Evolutionary conservation across 108 stramenopile genomes (phyloP).

Genomic region (Mayamaea pseudoterrestris): DNA sequence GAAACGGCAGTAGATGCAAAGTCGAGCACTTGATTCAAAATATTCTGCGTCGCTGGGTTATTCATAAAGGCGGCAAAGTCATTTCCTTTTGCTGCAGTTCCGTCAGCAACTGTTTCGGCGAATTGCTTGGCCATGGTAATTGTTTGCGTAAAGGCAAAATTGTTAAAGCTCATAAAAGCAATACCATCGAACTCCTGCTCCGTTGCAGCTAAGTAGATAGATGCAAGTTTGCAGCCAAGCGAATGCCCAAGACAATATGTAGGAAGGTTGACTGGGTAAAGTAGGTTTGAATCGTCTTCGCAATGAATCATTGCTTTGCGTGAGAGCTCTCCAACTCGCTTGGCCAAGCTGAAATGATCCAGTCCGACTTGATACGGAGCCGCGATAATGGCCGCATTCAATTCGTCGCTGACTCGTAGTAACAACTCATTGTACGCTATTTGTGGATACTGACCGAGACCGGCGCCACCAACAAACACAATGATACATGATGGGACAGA

Average conservation of each 20-base stretch:
- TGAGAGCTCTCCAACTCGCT: conserved; percentile 37
- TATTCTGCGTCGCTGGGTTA: too few relatives aligned
- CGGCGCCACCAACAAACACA: conserved; percentile 73
- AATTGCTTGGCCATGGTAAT: conserved; percentile 51
- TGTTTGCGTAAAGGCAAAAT: conserved; percentile 62
- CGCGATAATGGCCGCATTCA: conserved; percentile 60
- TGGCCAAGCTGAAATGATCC: conserved; percentile 67
- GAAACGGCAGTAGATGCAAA: conserved; percentile 58
- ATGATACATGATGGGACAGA: conserved; percentile 56
- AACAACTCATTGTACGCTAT: conserved; percentile 63
- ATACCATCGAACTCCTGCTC: conserved; percentile 43
- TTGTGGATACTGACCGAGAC: conserved; percentile 69
- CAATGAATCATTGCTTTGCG: conserved; percentile 44
- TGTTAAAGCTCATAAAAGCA: conserved; percentile 67
- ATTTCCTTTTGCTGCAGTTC: too few relatives aligned
- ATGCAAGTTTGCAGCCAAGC: conserved; percentile 56
- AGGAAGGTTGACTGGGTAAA: conserved; percentile 30
- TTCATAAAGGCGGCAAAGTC: too few relatives aligned
- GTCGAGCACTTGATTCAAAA: conserved; percentile 43
- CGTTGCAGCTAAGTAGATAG: conserved; percentile 63
- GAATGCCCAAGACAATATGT: conserved; percentile 53
- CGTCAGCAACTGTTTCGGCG: conserved; percentile 47
- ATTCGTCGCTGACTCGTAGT: conserved; percentile 23
- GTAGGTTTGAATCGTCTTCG: conserved; percentile 34
- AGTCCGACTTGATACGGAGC: conserved; percentile 60